Percentiles rank a stretch among this genome's conserved stretches.
Conservation (phyloP, 1,284 basidiomycete genomes). For the Prillingera fragicola region DNA sequence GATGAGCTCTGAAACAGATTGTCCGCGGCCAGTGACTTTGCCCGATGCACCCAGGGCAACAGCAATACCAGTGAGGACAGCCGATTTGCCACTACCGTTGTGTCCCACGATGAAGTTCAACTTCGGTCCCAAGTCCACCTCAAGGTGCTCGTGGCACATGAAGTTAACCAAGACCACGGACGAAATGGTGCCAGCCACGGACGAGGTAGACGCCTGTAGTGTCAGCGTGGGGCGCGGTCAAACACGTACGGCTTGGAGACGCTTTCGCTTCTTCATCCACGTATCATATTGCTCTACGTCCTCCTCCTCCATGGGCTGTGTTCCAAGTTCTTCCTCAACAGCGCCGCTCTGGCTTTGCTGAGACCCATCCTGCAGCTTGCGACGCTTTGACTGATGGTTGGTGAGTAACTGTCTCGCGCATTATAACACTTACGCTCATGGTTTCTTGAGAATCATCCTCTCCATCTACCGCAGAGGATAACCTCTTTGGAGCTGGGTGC, state of each 20-base stretch:
- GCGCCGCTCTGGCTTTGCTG: no score
- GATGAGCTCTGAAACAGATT: conserved; percentile 81
- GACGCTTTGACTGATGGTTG: no score
- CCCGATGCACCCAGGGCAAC: conserved; percentile 92
- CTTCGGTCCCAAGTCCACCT: conserved; percentile 76
- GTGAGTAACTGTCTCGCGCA: no score
- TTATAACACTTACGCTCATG: no score
- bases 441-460: no score
- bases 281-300: no score
- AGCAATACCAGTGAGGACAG: conserved; percentile 86
- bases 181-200: conserved; percentile 82
- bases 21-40: conserved; percentile 77
- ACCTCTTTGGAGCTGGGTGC: no score
- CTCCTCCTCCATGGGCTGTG: no score
- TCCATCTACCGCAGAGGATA: no score
- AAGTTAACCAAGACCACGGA: conserved; percentile 83
- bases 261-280: not conserved
- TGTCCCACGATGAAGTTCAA: conserved; percentile 95
- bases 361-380: no score
- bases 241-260: conserved; percentile 1
- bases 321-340: no score
- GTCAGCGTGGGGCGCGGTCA: no score
- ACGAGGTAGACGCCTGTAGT: conserved; percentile 60
- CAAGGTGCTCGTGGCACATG: conserved; percentile 88
- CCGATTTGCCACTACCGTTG: conserved; percentile 78